Base-by-base conservation (phyloP, 2,329 filamentous ascomycete species). In the Penicillium sp. region DNA sequence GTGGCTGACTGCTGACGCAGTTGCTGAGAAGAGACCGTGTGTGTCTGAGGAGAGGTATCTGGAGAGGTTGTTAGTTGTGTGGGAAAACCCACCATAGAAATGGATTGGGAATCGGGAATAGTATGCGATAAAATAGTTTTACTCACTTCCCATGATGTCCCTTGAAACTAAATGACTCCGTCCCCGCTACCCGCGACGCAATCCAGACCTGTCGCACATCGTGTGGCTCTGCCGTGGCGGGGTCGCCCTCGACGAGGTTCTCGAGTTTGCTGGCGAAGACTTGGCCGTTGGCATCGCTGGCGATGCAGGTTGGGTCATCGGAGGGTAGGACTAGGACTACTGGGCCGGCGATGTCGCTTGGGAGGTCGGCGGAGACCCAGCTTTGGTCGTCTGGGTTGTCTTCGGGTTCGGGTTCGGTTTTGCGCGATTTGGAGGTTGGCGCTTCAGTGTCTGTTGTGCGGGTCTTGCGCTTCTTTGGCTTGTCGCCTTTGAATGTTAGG, bases 201-300 rank as follows among this genome's bases (percentile, higher is more conserved):
- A 97, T 85, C 90, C 93, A 99, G 16, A 99, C 94, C 77, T 97
- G 92, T 58, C 93, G 82, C 57, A 97, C 92, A 72, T 97, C 92
- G 73, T 97, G 92, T 47, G 94, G 94, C 76, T 99, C 94, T 9
- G 93, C 91, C 5, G 86, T 96, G n/a, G 82, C 73, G 3, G 90
- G 84, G 69, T 96, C 88, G 26, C 81, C 86, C 55, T 97, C 92
- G 57, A 96, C 83, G 35, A 96, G 87, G 70, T 97, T 97, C 78
- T 96, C 91, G 47, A 99, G 78, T 14, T 82, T 78, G 64, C 89
- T 86, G 5, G 89, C 82, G 73, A 96, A 99, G 16, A 97, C 88
- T 69, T 89, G 90, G 56, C 94, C 94, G 59, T 85, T 88, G 40
- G 89, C 85, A 70, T 99, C 94, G 76, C 89, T 92, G 12, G 92